Base-by-base conservation (phyloP, 257 asterid genomes). In the Fraxinus excelsior region DNA sequence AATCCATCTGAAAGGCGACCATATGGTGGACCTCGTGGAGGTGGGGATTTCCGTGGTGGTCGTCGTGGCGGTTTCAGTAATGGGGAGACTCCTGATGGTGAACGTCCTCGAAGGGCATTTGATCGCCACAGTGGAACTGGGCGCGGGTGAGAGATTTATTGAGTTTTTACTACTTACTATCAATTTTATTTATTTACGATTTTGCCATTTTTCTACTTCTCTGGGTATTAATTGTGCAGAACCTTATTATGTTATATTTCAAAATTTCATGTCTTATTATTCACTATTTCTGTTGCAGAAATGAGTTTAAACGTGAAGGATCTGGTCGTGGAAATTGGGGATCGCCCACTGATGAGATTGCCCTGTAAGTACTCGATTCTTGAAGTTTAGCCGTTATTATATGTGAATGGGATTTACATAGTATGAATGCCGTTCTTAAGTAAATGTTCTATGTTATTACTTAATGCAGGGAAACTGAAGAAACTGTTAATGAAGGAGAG, bases 301-400 rank as follows among this genome's bases (percentile, higher is more conserved):
- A 42, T 77, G 94, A 83, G 70, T 0, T 84, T 38, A 91, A 90
- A 71, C 97, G 97, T 26, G 96, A 91, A 49, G 96, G 97, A 9
- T 40, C 90, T 81, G 96, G 97, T 32, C 92, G 91, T 67, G 91
- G 90, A 40, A 91, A 91, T 74, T 91, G 97, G 96, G 97, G 94
- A 56, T 75, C 91, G 5, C 79, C 87, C 7, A 42, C 83, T 31
- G 97, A 91, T 79, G 96, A 86, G 67, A 71, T 86, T 79, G 78
- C 72, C 25, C 82, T 78, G 96, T 91, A 86, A 88, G 89, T 75
- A 12, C 60, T 60, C 13, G 12, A 18, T 0, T 53, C 18, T 28
- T 38, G 28, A 11, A 65, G 35, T 35, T 13, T 18, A 13, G 6
- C 18, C 3, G 19, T 25, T 44, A 23, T 26, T 7, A 51, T 44